These are phyloP conservation scores for Verticillium klebahnii DNA, from an alignment of 2,329 filamentous ascomycete genomes.

Conservation along the genomic window DNA sequence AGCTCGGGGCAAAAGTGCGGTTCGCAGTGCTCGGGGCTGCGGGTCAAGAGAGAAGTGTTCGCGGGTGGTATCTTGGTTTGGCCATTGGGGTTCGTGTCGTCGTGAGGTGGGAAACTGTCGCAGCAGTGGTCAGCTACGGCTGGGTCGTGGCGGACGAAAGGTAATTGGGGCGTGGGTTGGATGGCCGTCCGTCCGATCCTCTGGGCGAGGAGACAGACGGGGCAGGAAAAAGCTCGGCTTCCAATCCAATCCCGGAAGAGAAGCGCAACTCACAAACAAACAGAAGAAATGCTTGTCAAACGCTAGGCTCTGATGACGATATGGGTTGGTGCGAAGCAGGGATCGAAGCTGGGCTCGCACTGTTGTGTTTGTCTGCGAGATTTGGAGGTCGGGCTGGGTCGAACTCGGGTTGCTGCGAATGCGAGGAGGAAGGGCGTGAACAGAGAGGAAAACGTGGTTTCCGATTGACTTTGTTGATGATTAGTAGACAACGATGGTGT, in stretches of 20 bases:
- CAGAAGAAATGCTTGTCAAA: conserved; percentile 15
- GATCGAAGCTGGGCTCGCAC: neutral
- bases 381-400: neutral
- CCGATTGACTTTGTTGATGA: neutral
- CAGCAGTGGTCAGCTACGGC: neutral
- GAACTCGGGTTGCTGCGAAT: neutral
- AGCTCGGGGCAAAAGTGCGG: neutral
- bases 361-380: neutral
- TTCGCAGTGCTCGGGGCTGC: neutral
- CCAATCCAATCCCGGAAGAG: no score
- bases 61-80: conserved; percentile 19
- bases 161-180: neutral
- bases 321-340: neutral
- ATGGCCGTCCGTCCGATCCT: neutral
- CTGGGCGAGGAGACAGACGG: no score
- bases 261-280: conserved; percentile 5
- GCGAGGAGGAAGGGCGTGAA: neutral
- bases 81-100: conserved; percentile 22
- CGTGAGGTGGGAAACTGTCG: conserved; percentile 3
- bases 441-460: neutral
- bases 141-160: neutral
- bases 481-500: neutral
- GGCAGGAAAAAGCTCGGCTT: no score
- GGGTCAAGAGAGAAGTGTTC: conserved; percentile 12
- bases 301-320: conserved; percentile 19